phyloP scores from a whole-genome alignment of 148 eudicot species.

The Spergularia bocconei region DNA sequence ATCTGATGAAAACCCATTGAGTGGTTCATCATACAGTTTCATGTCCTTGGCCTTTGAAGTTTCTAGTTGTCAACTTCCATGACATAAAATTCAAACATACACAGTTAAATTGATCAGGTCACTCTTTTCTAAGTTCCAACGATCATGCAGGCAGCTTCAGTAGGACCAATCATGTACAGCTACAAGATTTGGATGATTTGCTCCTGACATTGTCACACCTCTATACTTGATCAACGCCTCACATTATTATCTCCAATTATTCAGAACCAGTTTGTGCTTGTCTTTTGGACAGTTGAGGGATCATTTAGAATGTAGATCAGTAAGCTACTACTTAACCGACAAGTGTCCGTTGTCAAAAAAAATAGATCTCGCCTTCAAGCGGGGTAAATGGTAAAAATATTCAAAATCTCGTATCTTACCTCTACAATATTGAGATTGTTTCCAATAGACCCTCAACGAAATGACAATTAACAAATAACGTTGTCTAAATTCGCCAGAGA shows the following conservation, averaged over 20 bases:
- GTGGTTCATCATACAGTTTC: not conserved
- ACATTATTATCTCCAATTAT: not conserved
- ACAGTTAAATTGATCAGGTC: slow-evolving; percentile 4
- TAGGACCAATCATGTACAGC: slow-evolving; percentile 7
- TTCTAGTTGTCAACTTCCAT: not conserved
- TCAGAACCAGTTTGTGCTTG: not conserved
- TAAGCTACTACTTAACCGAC: not conserved
- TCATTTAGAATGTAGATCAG: not conserved
- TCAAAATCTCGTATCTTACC: no score
- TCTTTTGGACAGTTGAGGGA: not conserved
- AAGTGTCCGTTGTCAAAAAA: not conserved
- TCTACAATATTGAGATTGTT: no score
- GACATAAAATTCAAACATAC: no score
- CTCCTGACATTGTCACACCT: not conserved
- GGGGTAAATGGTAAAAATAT: no score
- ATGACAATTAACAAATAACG: no score
- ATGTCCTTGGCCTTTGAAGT: not conserved
- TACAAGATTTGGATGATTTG: not conserved
- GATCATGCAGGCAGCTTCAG: not conserved
- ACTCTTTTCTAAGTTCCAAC: not conserved
- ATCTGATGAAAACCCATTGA: not conserved
- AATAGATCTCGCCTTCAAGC: no score
- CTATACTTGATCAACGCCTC: not conserved
- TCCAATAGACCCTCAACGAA: no score
- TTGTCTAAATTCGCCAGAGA: no score